phyloP scores from a whole-genome alignment of 2,329 filamentous ascomycete genomes.

The Exophiala sp. region DNA sequence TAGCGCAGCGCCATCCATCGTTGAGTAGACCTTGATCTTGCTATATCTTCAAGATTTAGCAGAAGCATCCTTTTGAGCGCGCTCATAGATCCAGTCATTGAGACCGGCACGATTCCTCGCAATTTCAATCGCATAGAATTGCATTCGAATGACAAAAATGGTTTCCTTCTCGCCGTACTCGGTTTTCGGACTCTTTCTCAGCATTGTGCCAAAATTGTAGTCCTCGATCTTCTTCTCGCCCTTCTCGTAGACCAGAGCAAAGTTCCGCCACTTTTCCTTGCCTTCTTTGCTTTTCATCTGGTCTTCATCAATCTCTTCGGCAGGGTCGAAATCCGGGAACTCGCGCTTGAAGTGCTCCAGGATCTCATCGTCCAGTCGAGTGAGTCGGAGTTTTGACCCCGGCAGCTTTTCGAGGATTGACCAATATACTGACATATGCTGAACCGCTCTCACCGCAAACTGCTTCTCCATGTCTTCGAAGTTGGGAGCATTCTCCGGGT shows the following conservation, averaged over 20 bases:
- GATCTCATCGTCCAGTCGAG: conserved; percentile 93
- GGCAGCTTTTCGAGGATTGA: conserved; percentile 83
- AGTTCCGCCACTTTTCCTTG: conserved; percentile 91
- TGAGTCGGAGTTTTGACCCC: conserved; percentile 83
- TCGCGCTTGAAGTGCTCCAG: conserved; percentile 77
- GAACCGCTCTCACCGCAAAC: conserved; percentile 95
- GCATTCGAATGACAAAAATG: conserved; percentile 81
- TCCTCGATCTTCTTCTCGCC: conserved; percentile 65
- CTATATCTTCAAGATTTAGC: conserved; percentile 30
- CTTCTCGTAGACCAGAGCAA: conserved; percentile 90
- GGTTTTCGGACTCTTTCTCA: conserved; percentile 67
- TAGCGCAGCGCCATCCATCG: not conserved
- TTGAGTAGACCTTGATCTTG: not conserved
- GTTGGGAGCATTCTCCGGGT: conserved; percentile 61
- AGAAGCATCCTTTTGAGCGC: conserved; percentile 59
- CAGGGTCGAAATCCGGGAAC: conserved; percentile 89
- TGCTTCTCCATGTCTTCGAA: conserved; percentile 91
- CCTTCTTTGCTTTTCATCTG: conserved; percentile 96
- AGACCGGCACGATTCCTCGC: conserved; percentile 74
- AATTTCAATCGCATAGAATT: conserved; percentile 75
- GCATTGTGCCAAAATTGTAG: conserved; percentile 95
- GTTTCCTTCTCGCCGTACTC: conserved; percentile 87
- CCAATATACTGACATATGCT: conserved; percentile 98
- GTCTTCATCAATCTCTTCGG: conserved; percentile 75
- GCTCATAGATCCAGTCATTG: conserved; percentile 96